Conservation (phyloP, 192 early-diverging fungal species). For the Geranomyces variabilis region DNA sequence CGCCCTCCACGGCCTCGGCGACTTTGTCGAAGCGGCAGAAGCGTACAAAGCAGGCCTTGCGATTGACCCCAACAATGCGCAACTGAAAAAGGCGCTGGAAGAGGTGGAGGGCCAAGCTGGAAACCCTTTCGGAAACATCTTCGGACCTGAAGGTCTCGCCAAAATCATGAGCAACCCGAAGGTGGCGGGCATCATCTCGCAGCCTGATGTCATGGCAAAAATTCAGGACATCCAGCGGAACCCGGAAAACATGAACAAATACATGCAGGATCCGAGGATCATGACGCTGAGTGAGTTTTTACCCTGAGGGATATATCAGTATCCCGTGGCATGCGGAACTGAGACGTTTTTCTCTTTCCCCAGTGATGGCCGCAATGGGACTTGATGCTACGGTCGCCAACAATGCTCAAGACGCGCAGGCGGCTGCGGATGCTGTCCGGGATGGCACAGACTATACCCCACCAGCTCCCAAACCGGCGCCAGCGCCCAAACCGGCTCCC, state of each 20-base stretch:
- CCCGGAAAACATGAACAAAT: constrained; percentile 63
- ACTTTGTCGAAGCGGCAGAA: constrained; percentile 72
- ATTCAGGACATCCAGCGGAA: constrained; percentile 76
- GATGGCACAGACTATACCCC: constrained; percentile 35
- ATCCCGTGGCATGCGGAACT: too few species aligned
- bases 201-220: constrained; percentile 77
- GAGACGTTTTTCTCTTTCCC: too few species aligned
- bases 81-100: constrained; percentile 72
- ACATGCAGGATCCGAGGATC: constrained; percentile 83
- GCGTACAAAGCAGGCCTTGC: constrained; percentile 78
- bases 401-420: constrained; percentile 41
- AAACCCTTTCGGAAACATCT: constrained; percentile 63
- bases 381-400: constrained; percentile 60
- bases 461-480: constrained; percentile 2
- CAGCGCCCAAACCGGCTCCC: constrained; percentile 35
- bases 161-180: constrained; percentile 87
- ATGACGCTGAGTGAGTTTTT: constrained; percentile 59
- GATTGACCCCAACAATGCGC: constrained; percentile 77
- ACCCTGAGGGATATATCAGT: too few species aligned
- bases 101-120: constrained; percentile 72
- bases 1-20: constrained; percentile 76
- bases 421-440: constrained; percentile 48
- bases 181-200: constrained; percentile 67
- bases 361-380: constrained; percentile 75
- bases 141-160: constrained; percentile 72